Evolutionary conservation across 2,329 filamentous ascomycete species (phyloP).

Genomic region (Monilinia fructigena): DNA sequence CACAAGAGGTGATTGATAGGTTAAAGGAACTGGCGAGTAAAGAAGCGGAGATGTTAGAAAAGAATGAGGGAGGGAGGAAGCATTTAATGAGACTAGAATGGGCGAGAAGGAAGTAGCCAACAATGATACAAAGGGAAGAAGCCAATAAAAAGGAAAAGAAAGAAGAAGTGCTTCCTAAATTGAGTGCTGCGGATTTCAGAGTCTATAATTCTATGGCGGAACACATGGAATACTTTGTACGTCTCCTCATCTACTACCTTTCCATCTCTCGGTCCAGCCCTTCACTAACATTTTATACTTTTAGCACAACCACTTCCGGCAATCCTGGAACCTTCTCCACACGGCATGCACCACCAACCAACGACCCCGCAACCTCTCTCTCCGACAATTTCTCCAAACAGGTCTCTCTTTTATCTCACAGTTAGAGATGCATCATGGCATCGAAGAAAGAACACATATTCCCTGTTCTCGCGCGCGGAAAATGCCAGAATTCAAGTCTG

Average conservation of each 20-base stretch:
- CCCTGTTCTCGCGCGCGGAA: constrained; percentile 71
- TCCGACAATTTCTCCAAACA: constrained; percentile 64
- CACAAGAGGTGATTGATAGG: constrained; percentile 48
- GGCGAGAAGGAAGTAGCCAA: constrained; percentile 24
- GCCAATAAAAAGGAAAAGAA: constrained; percentile 28
- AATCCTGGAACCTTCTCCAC: constrained; percentile 70
- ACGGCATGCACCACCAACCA: constrained; percentile 58
- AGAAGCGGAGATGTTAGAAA: constrained; percentile 36
- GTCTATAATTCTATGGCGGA: constrained; percentile 63
- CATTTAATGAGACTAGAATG: constrained; percentile 44
- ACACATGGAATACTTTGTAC: constrained; percentile 61
- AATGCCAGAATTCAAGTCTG: constrained; percentile 71
- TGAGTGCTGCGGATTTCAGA: constrained; percentile 56
- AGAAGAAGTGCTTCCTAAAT: constrained; percentile 47
- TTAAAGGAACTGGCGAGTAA: constrained; percentile 56
- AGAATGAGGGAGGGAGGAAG: constrained; percentile 49
- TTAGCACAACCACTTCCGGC: constrained; percentile 75
- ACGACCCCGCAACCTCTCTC: constrained; percentile 62
- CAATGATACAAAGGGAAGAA: constrained; percentile 29
- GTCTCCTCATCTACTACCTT: constrained; percentile 30
- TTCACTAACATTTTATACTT: neutral
- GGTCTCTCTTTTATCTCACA: constrained; percentile 69
- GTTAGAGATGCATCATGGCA: constrained; percentile 74
- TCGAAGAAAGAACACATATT: constrained; percentile 86
- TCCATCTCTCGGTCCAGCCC: neutral